Base-by-base conservation (phyloP, 768 basidiomycete species). In the Kockovaella imperatae region DNA sequence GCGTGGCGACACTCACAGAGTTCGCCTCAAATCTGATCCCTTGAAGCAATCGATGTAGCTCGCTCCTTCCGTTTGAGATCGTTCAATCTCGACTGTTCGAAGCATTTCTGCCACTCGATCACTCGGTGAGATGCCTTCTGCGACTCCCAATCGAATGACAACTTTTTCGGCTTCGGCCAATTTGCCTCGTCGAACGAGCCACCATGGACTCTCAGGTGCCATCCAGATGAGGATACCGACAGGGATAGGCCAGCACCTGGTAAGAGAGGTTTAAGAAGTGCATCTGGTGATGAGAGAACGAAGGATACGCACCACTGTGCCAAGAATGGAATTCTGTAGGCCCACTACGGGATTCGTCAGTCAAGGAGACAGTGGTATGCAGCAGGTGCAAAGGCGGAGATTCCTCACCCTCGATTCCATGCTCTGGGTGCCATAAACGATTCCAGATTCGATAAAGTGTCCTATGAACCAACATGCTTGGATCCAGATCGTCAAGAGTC, bases 161-260 rank as follows among this genome's bases (percentile, higher is more conserved):
- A 60, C 62, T 26, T 35, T 35, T 5, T 34, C 47, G 14, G 64
- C 64, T 34, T 66, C 38, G 5, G 58, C 60, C 42, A 48, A 32
- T 23, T 47, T 30, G 15, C 69, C 69, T 24, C 60, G 59, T 47
- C 68, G 56, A 30, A 75, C 72, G 44, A 70, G 53, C 73, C 71
- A 75, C 42, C 72, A 54, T 1, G 70, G 70, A 11, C 56, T 59
- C 51, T 68, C 68, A 3, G 65, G 63, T 35, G 46, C 52, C 54
- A 67, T 64, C 54, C 44, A 69, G 31, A 66, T 60, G 20, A 70
- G 45, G 1, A 57, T 24, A 11, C 61, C 44, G n/a, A 60, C 42
- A 29, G 50, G 47, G n/a, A 63, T 35, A 15, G 60, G 62, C 64
- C 57, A 67, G 17, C 49, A 38, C 53, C 48, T n/a, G n/a, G n/a